Conservation (phyloP, 352 stramenopile species). For the Globisporangium paroecandrum region DNA sequence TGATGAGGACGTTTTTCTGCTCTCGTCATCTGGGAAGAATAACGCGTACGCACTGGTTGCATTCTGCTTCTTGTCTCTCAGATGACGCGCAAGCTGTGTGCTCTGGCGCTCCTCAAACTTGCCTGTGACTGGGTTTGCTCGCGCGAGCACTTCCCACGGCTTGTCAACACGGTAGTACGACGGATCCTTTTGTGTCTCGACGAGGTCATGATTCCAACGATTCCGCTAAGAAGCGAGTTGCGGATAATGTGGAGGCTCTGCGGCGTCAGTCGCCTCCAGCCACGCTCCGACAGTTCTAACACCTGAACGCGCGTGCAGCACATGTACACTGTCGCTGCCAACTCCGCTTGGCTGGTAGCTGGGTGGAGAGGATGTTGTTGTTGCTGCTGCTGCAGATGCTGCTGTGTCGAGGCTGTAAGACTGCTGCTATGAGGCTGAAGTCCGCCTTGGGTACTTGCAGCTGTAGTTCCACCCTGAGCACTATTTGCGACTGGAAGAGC, state of each 20-base stretch:
- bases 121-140: conserved; percentile 18
- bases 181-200: conserved; percentile 28
- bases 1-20: background rate
- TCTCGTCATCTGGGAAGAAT: background rate
- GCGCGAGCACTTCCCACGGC: conserved; percentile 42
- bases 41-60: conserved; percentile 18
- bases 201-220: conserved; percentile 45
- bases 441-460: background rate
- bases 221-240: conserved; percentile 50
- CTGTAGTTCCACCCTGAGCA: background rate
- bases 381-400: background rate
- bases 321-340: conserved; percentile 53
- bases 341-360: conserved; percentile 18
- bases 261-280: conserved; percentile 48
- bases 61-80: conserved; percentile 47
- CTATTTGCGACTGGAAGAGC: background rate
- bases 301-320: conserved; percentile 55
- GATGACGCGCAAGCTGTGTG: conserved; percentile 44
- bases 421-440: background rate
- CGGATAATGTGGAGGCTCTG: conserved; percentile 43
- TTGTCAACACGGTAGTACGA: conserved; percentile 46
- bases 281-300: conserved; percentile 61
- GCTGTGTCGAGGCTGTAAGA: background rate
- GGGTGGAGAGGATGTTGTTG: background rate
- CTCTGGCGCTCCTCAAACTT: conserved; percentile 21